Base-by-base conservation (phyloP, 768 basidiomycete genomes). In the Rhodosporidiobolus odoratus region DNA sequence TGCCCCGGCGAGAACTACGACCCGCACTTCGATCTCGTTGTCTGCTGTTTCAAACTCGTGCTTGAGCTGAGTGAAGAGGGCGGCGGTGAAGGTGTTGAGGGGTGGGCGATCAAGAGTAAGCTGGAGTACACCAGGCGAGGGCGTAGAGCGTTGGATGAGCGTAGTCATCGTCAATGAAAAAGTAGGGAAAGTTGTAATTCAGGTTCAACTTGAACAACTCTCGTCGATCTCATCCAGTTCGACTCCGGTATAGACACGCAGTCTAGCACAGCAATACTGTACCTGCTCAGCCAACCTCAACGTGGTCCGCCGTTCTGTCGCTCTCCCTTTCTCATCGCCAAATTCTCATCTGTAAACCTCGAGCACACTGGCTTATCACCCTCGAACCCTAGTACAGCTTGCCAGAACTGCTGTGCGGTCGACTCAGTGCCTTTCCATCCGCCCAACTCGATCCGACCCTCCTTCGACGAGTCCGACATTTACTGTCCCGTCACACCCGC, bases 31-130 rank as follows among this genome's bases (percentile, higher is more conserved):
- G 61, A 84, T 76, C 80, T 86, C 78, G 66, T 78, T 10, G 73
- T 80, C 69, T 19, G 92, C 81, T 1, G 79, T 76, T 58, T 87
- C 84, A 73, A 94, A 88, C 0, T 86, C 82, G 3, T 80, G 76
- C 6, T 85, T 85, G 41, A 91, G 86, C 57, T 88, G 88, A 32
- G 79, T 79, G 90, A 90, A 94, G 77, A 88, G 87, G 83, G 84
- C 83, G 47, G 78, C 79, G 35, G 81, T 81, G 77, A 89, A 87
- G 0, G 88, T 87, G 77, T 90, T 90, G 27, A 89, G 85, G 0
- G 88, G 88, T 8, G 78, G 78, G 35, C 88, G 77, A 8, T 77
- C 61, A 1, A 85, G 77, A 63, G 81, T 77, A 52, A 84, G 78
- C 17, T 82, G 79, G 19, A 81, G 79, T 9, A 85, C 83, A 3